Evolutionary conservation across 805 yeast genomes (phyloP).

Genomic region (Blastobotrys attinorum): DNA sequence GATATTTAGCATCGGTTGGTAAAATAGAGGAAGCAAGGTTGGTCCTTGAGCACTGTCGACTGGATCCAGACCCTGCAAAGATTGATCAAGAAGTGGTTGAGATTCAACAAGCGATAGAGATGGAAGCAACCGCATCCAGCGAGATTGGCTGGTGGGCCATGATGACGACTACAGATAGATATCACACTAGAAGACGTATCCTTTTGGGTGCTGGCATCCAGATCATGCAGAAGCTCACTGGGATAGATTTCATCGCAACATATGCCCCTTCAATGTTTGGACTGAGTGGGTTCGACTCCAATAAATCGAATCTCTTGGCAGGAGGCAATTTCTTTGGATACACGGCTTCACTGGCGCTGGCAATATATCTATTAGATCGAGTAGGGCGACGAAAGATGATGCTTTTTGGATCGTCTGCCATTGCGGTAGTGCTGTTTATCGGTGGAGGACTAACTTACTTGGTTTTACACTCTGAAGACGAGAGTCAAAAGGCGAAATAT

Average conservation of each 20-base stretch:
- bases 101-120: background rate
- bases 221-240: background rate
- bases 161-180: background rate
- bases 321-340: background rate
- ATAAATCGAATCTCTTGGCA: background rate
- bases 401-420: slow-evolving; percentile 34
- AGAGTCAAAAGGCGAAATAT: background rate
- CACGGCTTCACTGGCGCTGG: slow-evolving; percentile 22
- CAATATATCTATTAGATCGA: slow-evolving; percentile 44
- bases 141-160: background rate
- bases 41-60: background rate
- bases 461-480: background rate
- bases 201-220: background rate
- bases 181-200: background rate
- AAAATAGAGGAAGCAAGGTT: background rate
- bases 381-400: slow-evolving; percentile 54
- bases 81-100: background rate
- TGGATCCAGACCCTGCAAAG: background rate
- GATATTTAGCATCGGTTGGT: background rate
- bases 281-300: background rate
- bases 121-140: background rate
- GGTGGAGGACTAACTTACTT: background rate
- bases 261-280: background rate
- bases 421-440: background rate
- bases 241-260: background rate